phyloP scores from a whole-genome alignment of 2,329 filamentous ascomycete species.

The Ambrosiella xylebori region DNA sequence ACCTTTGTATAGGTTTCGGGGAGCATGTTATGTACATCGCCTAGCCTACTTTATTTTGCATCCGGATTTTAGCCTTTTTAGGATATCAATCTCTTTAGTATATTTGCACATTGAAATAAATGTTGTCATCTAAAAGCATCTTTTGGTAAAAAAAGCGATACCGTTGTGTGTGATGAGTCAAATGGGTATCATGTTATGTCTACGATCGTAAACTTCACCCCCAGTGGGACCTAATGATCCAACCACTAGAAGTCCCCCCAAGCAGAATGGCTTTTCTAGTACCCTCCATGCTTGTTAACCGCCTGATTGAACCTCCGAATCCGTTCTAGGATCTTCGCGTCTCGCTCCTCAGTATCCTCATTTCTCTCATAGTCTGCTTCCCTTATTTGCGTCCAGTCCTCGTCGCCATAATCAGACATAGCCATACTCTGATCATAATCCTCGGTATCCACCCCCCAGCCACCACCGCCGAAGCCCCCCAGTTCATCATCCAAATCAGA shows the following conservation, averaged over 20 bases:
- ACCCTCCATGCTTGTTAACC: slow-evolving; percentile 10
- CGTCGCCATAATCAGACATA: slow-evolving; percentile 21
- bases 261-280: not conserved
- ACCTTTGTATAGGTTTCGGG: not conserved
- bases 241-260: not conserved
- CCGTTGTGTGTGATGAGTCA: too few relatives aligned
- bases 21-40: not conserved
- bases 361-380: not conserved
- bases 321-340: slow-evolving; percentile 17
- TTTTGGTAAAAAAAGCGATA: too few relatives aligned
- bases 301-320: slow-evolving; percentile 15
- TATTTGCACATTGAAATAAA: too few relatives aligned
- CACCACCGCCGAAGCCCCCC: slow-evolving; percentile 27
- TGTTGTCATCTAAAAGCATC: too few relatives aligned
- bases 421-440: slow-evolving; percentile 23
- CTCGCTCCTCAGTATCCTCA: slow-evolving; percentile 1
- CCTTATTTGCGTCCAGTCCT: slow-evolving; percentile 19
- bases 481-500: slow-evolving; percentile 30
- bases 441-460: slow-evolving; percentile 25
- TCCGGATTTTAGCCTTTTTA: too few relatives aligned
- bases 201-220: not conserved
- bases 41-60: too few relatives aligned
- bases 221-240: too few relatives aligned
- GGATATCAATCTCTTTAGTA: too few relatives aligned
- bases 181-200: not conserved